phyloP scores from a whole-genome alignment of 768 basidiomycete species.

The Gloeophyllum trabeum region DNA sequence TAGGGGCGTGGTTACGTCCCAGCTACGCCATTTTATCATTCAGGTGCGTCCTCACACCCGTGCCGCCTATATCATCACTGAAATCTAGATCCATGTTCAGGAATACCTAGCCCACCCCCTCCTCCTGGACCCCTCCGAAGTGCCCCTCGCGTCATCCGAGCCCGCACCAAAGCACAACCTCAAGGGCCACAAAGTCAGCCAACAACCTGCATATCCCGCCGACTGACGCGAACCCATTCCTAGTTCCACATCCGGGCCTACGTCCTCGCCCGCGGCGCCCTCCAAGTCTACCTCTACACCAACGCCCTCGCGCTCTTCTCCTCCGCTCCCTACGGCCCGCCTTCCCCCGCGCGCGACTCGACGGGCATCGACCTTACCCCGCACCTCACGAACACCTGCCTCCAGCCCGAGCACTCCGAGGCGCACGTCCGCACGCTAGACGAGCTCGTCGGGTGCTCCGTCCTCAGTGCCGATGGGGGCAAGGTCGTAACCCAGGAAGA shows the following conservation, averaged over 20 bases:
- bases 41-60: conserved; percentile 46
- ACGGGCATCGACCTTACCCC: conserved; percentile 41
- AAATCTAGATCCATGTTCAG: conserved; percentile 26
- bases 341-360: conserved; percentile 12
- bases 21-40: conserved; percentile 90
- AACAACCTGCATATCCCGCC: conserved; percentile 1
- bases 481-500: conserved; percentile 23
- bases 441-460: conserved; percentile 60
- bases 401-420: conserved; percentile 62
- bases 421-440: conserved; percentile 67
- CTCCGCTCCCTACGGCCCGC: conserved; percentile 49
- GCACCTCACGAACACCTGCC: conserved; percentile 88
- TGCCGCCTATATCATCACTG: conserved; percentile 1
- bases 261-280: conserved; percentile 64
- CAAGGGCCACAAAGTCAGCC: conserved; percentile 49
- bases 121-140: conserved; percentile 58
- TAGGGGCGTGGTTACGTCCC: conserved; percentile 68
- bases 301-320: conserved; percentile 87
- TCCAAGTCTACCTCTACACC: conserved; percentile 72
- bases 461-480: conserved; percentile 20
- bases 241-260: conserved; percentile 95
- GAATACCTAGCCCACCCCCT: conserved; percentile 78
- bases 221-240: neutral
- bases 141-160: conserved; percentile 14
- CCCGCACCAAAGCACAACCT: conserved; percentile 13